Conservation (phyloP, 768 basidiomycete species). For the Clathrus columnatus region DNA sequence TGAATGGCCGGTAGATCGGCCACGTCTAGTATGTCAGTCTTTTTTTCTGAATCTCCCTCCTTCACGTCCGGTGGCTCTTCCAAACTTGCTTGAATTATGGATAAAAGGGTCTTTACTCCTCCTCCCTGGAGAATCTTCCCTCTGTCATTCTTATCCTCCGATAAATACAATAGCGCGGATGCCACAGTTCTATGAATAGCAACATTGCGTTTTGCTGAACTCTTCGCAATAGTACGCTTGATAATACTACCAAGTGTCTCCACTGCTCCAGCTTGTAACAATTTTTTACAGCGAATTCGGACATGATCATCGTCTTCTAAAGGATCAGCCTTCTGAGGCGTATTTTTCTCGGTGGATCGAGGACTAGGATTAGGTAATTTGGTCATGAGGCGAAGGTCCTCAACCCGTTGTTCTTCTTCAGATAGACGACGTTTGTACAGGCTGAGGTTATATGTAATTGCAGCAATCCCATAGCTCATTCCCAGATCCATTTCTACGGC, state of each 20-base stretch:
- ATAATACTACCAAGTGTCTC: constrained; percentile 51
- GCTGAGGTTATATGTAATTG: constrained; percentile 69
- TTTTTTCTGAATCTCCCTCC: constrained; percentile 14
- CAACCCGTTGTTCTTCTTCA: constrained; percentile 77
- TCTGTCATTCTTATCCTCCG: constrained; percentile 71
- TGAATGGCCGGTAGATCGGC: constrained; percentile 62
- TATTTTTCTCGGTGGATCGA: constrained; percentile 9
- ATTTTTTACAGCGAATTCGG: constrained; percentile 44
- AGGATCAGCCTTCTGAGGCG: constrained; percentile 19
- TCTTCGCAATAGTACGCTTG: constrained; percentile 25
- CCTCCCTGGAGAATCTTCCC: constrained; percentile 71
- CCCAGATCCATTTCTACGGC: constrained; percentile 3
- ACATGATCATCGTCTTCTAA: constrained; percentile 65
- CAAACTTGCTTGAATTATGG: constrained; percentile 42
- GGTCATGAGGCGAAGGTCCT: constrained; percentile 72
- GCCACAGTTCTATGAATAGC: constrained; percentile 31
- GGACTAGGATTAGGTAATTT: constrained; percentile 24
- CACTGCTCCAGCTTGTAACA: constrained; percentile 56
- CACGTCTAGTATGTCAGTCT: constrained; percentile 29
- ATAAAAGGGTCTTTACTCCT: constrained; percentile 57
- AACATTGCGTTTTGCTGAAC: background rate
- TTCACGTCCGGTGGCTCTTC: constrained; percentile 24
- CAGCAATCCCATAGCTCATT: constrained; percentile 58
- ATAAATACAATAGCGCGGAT: constrained; percentile 56
- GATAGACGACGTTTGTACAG: constrained; percentile 60